Conservation (phyloP, 1,284 basidiomycete genomes). For the Puccinia novopanici region DNA sequence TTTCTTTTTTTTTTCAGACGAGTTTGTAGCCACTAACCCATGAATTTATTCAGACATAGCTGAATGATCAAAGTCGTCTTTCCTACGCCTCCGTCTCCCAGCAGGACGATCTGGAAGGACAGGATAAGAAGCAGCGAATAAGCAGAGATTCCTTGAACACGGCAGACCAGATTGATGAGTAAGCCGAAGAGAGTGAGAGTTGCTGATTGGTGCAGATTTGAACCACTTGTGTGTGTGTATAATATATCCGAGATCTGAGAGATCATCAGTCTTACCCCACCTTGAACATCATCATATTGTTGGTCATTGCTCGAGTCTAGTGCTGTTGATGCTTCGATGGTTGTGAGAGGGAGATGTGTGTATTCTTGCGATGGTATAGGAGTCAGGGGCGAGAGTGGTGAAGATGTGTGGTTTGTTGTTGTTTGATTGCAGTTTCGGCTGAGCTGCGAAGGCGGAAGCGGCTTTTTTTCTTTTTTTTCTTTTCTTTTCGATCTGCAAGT, state of each 20-base stretch:
- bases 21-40: conserved; percentile 10
- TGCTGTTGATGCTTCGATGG: background rate
- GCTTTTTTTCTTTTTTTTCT: too few relatives aligned
- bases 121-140: background rate
- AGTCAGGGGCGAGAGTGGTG: too few relatives aligned
- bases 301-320: background rate
- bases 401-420: too few relatives aligned
- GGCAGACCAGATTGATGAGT: background rate
- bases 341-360: too few relatives aligned
- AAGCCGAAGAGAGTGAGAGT: background rate
- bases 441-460: too few relatives aligned
- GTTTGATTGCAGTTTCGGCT: too few relatives aligned
- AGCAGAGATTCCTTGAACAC: background rate
- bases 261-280: conserved; percentile 38
- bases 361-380: too few relatives aligned
- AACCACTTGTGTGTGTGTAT: background rate
- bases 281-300: conserved; percentile 50
- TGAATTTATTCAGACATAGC: conserved; percentile 52
- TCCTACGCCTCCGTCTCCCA: conserved; percentile 58
- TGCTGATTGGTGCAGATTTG: background rate
- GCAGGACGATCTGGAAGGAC: conserved; percentile 55
- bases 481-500: too few relatives aligned
- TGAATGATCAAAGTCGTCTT: conserved; percentile 59
- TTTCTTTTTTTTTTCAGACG: background rate
- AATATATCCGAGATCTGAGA: background rate